phyloP scores from a whole-genome alignment of 805 yeast species.

The Candida manassasensis region DNA sequence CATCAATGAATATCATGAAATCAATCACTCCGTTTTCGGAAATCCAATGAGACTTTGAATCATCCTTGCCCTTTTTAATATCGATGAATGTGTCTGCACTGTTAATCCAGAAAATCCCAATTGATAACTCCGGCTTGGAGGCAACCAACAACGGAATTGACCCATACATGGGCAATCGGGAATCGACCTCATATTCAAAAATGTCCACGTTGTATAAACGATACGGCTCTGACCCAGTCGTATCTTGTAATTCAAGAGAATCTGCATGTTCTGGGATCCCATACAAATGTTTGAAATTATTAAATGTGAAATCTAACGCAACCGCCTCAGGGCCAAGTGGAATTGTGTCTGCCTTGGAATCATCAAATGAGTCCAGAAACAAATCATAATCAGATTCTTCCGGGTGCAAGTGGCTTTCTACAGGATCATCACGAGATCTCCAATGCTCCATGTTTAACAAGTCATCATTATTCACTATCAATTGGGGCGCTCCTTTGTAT shows the following conservation, averaged over 20 bases:
- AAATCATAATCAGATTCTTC: constrained; percentile 63
- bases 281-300: constrained; percentile 58
- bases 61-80: constrained; percentile 37
- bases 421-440: constrained; percentile 39
- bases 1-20: constrained; percentile 60
- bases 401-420: constrained; percentile 36
- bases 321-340: constrained; percentile 89
- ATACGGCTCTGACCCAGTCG: constrained; percentile 59
- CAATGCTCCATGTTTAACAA: constrained; percentile 82
- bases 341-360: constrained; percentile 57
- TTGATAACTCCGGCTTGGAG: constrained; percentile 49
- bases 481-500: constrained; percentile 41
- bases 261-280: constrained; percentile 99
- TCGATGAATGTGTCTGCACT: constrained; percentile 91
- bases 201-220: constrained; percentile 90
- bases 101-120: constrained; percentile 88
- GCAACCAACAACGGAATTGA: constrained; percentile 85
- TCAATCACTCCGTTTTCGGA: constrained; percentile 87
- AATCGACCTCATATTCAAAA: constrained; percentile 83
- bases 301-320: constrained; percentile 70
- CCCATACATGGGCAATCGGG: constrained; percentile 91
- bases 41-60: constrained; percentile 70
- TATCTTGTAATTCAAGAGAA: constrained; percentile 66
- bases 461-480: constrained; percentile 63
- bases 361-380: constrained; percentile 69